Evolutionary conservation across 2,329 filamentous ascomycete genomes (phyloP).

Genomic region (Ploettnerulaceae sp.): DNA sequence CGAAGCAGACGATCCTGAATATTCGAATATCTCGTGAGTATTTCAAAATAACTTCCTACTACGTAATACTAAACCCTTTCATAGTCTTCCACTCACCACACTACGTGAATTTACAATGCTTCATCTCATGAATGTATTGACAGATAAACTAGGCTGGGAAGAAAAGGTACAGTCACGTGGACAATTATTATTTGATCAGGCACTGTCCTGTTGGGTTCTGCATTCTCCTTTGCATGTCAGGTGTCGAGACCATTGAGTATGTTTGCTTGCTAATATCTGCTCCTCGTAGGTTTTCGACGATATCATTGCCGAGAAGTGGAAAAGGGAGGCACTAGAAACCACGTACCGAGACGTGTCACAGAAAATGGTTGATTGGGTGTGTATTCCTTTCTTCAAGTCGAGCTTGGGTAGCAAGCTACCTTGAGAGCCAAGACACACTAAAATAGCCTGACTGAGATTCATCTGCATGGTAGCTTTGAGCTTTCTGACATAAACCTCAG

Average conservation of each 20-base stretch:
- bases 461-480: too few relatives aligned
- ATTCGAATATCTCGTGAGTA: not conserved
- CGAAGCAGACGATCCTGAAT: not conserved
- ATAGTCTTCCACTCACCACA: conserved; percentile 13
- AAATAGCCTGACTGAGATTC: too few relatives aligned
- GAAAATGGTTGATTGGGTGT: conserved; percentile 35
- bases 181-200: too few relatives aligned
- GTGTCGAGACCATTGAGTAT: too few relatives aligned
- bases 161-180: conserved; percentile 20
- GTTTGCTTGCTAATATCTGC: too few relatives aligned
- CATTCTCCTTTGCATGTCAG: too few relatives aligned
- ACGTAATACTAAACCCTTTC: not conserved
- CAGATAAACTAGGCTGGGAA: conserved; percentile 28
- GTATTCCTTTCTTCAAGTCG: too few relatives aligned
- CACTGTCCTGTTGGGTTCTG: too few relatives aligned
- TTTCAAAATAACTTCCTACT: not conserved
- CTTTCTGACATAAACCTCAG: too few relatives aligned
- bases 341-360: conserved; percentile 30
- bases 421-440: too few relatives aligned
- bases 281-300: conserved; percentile 25
- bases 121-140: conserved; percentile 26
- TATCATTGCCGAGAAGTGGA: conserved; percentile 28
- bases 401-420: too few relatives aligned
- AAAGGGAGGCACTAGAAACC: conserved; percentile 20
- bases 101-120: conserved; percentile 30